Evolutionary conservation across 1,139 yeast genomes (phyloP).

Genomic region (Nematodospora anomalae): DNA sequence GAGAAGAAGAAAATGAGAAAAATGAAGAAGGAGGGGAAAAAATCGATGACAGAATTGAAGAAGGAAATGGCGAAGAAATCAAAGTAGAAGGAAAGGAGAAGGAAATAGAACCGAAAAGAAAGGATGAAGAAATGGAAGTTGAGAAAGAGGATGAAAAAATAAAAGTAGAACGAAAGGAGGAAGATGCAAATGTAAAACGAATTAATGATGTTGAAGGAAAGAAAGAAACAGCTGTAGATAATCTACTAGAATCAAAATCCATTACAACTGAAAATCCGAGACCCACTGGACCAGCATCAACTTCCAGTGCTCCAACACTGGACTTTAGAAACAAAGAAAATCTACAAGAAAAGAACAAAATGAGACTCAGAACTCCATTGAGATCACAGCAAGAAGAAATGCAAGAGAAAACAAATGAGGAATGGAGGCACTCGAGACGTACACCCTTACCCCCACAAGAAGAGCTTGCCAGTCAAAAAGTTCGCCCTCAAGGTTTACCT

Average conservation of each 20-base stretch:
- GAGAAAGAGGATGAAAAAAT: constrained; percentile 6
- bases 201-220: too few species aligned
- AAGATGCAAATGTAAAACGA: neutral
- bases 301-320: constrained; percentile 3
- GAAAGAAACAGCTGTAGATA: too few species aligned
- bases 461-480: neutral
- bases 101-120: too few species aligned
- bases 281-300: neutral
- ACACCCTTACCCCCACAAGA: constrained; percentile 11
- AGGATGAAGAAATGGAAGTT: constrained; percentile 6
- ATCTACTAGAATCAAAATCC: neutral
- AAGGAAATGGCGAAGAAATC: too few species aligned
- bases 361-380: constrained; percentile 6
- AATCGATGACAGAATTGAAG: constrained; percentile 2
- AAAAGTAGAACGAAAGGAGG: constrained; percentile 1
- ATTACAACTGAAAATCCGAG: neutral
- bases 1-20: constrained; percentile 2
- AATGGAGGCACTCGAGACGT: constrained; percentile 3
- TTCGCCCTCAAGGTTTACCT: neutral
- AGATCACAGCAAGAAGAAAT: constrained; percentile 6
- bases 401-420: constrained; percentile 1
- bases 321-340: neutral
- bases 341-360: constrained; percentile 4
- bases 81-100: too few species aligned
- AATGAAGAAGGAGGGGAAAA: constrained; percentile 1